phyloP scores from a whole-genome alignment of 75 land plant genomes.

The Chamaecyparis obtusa region DNA sequence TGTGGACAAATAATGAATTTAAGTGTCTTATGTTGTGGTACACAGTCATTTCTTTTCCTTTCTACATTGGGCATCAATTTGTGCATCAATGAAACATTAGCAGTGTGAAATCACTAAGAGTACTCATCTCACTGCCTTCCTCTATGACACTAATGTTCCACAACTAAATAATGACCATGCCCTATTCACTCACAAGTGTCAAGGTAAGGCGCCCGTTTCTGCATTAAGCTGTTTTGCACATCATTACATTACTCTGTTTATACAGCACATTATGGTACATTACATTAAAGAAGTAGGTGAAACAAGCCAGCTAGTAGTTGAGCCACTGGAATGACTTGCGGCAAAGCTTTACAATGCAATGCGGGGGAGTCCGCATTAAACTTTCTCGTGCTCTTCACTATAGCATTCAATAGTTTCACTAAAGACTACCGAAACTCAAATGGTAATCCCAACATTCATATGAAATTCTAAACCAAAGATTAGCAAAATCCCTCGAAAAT shows the following conservation, averaged over 20 bases:
- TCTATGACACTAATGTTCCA: neutral
- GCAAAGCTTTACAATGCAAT: neutral
- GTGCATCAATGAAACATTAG: neutral
- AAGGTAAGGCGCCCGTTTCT: neutral
- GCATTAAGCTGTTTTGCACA: neutral
- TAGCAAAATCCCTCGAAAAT: neutral
- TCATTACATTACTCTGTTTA: neutral
- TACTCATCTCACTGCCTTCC: conserved; percentile 3
- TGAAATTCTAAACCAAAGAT: neutral
- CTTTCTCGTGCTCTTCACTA: neutral
- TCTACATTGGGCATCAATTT: neutral
- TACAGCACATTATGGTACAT: conserved; percentile 4
- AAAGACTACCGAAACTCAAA: neutral
- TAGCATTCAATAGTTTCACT: neutral
- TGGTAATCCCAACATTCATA: neutral
- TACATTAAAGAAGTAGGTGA: neutral
- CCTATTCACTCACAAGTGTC: neutral
- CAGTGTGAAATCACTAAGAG: neutral
- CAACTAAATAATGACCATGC: neutral
- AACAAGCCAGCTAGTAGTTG: neutral
- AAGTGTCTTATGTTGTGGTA: neutral
- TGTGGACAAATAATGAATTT: too few species aligned
- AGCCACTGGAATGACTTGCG: neutral
- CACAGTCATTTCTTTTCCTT: neutral
- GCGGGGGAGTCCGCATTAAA: neutral